These are phyloP conservation scores for Dysphania ambrosioides DNA, from an alignment of 148 eudicot species.

Conservation along the genomic window DNA sequence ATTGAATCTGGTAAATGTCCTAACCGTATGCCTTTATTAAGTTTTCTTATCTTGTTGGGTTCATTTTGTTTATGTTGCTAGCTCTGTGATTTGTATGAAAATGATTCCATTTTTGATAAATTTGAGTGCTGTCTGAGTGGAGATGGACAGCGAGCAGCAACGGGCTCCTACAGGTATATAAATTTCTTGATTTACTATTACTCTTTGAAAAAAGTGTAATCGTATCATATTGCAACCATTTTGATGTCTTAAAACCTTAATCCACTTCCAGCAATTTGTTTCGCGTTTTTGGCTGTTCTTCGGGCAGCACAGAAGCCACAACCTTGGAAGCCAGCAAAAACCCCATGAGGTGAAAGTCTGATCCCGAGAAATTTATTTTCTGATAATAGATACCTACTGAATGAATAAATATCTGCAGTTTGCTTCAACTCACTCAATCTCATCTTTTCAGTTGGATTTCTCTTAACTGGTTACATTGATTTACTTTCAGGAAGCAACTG, in stretches of 20 bases:
- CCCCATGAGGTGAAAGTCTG: conserved; percentile 72
- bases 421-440: neutral
- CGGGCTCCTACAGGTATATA: conserved; percentile 80
- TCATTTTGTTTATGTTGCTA: conserved; percentile 26
- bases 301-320: conserved; percentile 80
- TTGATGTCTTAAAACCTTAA: conserved; percentile 11
- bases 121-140: conserved; percentile 94
- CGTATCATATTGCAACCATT: neutral
- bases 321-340: conserved; percentile 96
- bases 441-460: neutral
- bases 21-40: neutral
- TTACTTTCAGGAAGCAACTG: conserved; percentile 26
- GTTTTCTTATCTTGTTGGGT: neutral
- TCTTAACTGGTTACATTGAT: neutral
- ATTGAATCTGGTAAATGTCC: neutral
- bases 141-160: conserved; percentile 68
- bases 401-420: neutral
- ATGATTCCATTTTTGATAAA: conserved; percentile 89
- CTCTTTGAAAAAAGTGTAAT: neutral
- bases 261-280: conserved; percentile 68
- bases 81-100: conserved; percentile 85
- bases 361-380: neutral
- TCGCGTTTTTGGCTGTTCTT: conserved; percentile 80
- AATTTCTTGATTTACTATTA: neutral
- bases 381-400: no score